A percentile compares a stretch with the other conserved stretches of the same genome.
Evolutionary conservation across 2,329 filamentous ascomycete genomes (phyloP).

Genomic region (Aspergillus novofumigatus): DNA sequence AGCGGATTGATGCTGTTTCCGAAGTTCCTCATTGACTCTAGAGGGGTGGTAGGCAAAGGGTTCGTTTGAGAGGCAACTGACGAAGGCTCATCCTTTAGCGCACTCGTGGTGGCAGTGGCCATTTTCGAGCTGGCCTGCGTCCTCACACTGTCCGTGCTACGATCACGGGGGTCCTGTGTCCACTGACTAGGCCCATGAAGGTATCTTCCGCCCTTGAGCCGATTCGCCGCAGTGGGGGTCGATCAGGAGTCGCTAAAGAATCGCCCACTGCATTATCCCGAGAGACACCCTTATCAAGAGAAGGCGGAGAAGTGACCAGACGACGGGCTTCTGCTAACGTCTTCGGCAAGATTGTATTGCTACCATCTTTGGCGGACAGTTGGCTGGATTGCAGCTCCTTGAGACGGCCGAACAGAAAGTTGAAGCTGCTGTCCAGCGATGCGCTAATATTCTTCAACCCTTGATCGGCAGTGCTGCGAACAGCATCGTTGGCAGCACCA

Average conservation of each 20-base stretch:
- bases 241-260: constrained; percentile 24
- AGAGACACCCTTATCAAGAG: constrained; percentile 44
- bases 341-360: constrained; percentile 62
- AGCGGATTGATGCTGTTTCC: constrained; percentile 80
- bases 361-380: constrained; percentile 37
- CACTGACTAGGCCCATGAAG: constrained; percentile 67
- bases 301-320: constrained; percentile 61
- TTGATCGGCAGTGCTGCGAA: constrained; percentile 85
- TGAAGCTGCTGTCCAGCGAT: constrained; percentile 87
- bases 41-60: constrained; percentile 48
- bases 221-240: constrained; percentile 30
- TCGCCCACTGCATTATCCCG: constrained; percentile 53
- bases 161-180: constrained; percentile 62
- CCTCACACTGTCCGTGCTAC: constrained; percentile 65
- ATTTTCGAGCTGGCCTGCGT: constrained; percentile 39
- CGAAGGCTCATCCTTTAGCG: constrained; percentile 20
- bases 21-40: constrained; percentile 78
- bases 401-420: constrained; percentile 83
- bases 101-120: constrained; percentile 23
- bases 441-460: constrained; percentile 87
- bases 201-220: constrained; percentile 56
- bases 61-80: constrained; percentile 14
- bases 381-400: constrained; percentile 60
- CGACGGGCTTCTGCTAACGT: constrained; percentile 91
- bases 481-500: constrained; percentile 75